Conservation (phyloP, 768 basidiomycete species). For the Mycena floridula region DNA sequence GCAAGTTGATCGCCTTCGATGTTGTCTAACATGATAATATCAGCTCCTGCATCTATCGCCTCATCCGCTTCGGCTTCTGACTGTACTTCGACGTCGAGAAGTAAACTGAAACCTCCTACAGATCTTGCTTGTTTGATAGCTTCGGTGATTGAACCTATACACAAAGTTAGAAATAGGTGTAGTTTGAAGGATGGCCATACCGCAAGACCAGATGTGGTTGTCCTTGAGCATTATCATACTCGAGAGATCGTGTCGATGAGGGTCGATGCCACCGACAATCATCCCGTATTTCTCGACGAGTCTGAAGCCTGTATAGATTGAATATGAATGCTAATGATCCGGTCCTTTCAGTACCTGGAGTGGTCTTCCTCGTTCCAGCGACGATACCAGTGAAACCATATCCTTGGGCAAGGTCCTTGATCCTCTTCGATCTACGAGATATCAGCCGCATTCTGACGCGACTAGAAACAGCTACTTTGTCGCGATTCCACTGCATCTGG, state of each 20-base stretch:
- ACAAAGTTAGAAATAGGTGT: background rate
- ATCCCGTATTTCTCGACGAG: slow-evolving; percentile 98
- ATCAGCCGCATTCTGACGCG: background rate
- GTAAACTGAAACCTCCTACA: slow-evolving; percentile 87
- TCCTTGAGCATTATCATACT: slow-evolving; percentile 99
- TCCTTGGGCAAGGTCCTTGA: slow-evolving; percentile 71
- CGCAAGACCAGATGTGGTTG: slow-evolving; percentile 97
- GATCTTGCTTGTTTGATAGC: slow-evolving; percentile 82
- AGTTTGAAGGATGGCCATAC: slow-evolving; percentile 31
- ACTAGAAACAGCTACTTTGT: slow-evolving; percentile 66
- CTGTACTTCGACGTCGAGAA: slow-evolving; percentile 90
- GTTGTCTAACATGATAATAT: slow-evolving; percentile 95
- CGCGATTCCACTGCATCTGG: slow-evolving; percentile 94
- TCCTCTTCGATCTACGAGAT: slow-evolving; percentile 62
- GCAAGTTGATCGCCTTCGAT: slow-evolving; percentile 74
- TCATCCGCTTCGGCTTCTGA: slow-evolving; percentile 90
- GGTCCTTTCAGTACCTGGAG: slow-evolving; percentile 69
- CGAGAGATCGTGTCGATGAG: slow-evolving; percentile 93
- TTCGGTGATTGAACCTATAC: slow-evolving; percentile 78
- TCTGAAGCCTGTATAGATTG: slow-evolving; percentile 86
- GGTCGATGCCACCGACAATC: slow-evolving; percentile 94
- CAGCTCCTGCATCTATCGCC: slow-evolving; percentile 94
- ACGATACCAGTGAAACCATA: slow-evolving; percentile 84
- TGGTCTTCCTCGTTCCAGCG: slow-evolving; percentile 96
- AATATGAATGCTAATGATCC: slow-evolving; percentile 1